Percentiles rank a stretch among this genome's conserved stretches.
Evolutionary conservation across 768 basidiomycete species (phyloP).

Genomic region (Termitomyces sp.): DNA sequence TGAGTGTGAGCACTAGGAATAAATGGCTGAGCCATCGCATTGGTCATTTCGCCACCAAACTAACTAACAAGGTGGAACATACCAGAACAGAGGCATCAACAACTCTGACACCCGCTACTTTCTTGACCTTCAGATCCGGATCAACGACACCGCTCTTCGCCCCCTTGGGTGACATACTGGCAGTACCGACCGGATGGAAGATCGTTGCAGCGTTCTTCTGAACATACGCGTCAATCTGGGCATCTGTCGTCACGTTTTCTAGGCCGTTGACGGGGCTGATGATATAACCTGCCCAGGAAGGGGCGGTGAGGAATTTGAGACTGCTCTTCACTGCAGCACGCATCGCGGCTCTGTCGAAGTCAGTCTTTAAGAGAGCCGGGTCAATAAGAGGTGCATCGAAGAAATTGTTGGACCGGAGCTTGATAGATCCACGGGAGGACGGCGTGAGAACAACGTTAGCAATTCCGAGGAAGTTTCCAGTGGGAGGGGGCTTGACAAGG

Average conservation of each 20-base stretch:
- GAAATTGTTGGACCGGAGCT: slow-evolving; percentile 3
- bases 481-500: neutral
- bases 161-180: slow-evolving; percentile 20
- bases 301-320: slow-evolving; percentile 4
- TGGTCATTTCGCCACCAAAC: neutral
- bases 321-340: slow-evolving; percentile 2
- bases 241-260: slow-evolving; percentile 1
- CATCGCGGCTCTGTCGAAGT: slow-evolving; percentile 5
- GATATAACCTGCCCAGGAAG: slow-evolving; percentile 1
- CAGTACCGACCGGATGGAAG: slow-evolving; percentile 16
- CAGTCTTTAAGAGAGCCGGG: slow-evolving; percentile 1
- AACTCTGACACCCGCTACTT: slow-evolving; percentile 21
- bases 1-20: neutral
- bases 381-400: slow-evolving; percentile 7
- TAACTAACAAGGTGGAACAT: neutral
- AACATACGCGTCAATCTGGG: slow-evolving; percentile 1
- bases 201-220: neutral
- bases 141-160: slow-evolving; percentile 23
- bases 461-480: slow-evolving; percentile 4
- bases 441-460: slow-evolving; percentile 2
- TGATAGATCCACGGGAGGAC: slow-evolving; percentile 6
- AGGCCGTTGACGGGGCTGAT: neutral
- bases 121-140: slow-evolving; percentile 25
- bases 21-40: neutral
- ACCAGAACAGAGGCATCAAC: slow-evolving; percentile 27